Evolutionary conservation across 345 rosid species (phyloP), one percentile per base, ranked within the genome.

Genomic region (Eucalyptus urophylla): DNA sequence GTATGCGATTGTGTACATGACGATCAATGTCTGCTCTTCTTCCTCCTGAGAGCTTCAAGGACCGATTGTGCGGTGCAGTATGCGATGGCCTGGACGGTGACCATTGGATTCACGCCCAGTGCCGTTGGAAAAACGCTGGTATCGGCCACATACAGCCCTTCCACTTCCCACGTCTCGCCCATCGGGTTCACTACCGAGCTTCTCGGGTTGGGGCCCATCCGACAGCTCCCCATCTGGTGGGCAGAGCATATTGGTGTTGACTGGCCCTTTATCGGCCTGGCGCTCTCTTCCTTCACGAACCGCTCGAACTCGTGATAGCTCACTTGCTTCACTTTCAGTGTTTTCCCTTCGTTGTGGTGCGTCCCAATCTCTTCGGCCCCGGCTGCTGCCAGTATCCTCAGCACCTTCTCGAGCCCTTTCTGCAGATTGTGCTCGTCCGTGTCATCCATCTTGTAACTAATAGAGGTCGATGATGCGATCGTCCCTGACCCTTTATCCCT

Each of bases 211-310:
- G 90, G 88, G 25, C 98, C 99, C 98, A 97, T 96, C 89, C 97
- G 91, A 91, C 98, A 97, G 87, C 98, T 97, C 40, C 98, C 98
- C 98, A 96, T 96, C 91, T 97, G 98, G 91, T 97, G 98, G 67
- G 98, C 98, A 50, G 99, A 97, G 90, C 96, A 90, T 43, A 96
- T 87, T 22, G 92, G 94, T 11, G 94, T 90, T 11, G 92, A 87
- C 67, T 95, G 89, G 90, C 90, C 93, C 67, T 92, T 92, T 80
- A 96, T 88, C 49, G 90, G 60, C 90, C 93, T 91, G 54, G 91
- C 89, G 80, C 96, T 97, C 92, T 97, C 98, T 91, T 94, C 95
- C 65, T 87, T 94, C 91, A 97, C 96, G 62, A 95, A 95, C 88
- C 83, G 90, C 72, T 94, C 94, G 85, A 94, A 93, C 90, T 94